Percentiles rank a stretch among this genome's conserved stretches.
Evolutionary conservation across 1,139 yeast genomes (phyloP).

Genomic region (Blastobotrys raffinosifermentans): DNA sequence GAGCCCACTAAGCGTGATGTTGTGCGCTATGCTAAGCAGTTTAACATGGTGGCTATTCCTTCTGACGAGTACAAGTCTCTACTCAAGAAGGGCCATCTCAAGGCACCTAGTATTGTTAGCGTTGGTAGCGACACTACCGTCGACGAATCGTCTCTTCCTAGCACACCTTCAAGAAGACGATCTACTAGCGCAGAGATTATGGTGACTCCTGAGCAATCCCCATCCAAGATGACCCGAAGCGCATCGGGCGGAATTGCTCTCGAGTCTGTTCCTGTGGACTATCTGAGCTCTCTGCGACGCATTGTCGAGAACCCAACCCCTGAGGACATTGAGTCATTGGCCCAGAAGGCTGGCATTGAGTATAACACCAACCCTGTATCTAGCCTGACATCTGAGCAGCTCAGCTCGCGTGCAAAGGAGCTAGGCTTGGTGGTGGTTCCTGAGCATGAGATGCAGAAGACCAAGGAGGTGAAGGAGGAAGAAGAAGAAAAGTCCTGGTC

Average conservation of each 20-base stretch:
- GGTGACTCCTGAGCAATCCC: neutral
- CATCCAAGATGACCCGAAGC: slow-evolving; percentile 1
- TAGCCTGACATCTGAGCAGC: slow-evolving; percentile 16
- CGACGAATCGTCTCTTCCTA: slow-evolving; percentile 11
- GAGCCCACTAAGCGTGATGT: slow-evolving; percentile 35
- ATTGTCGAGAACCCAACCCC: slow-evolving; percentile 32
- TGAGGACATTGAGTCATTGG: slow-evolving; percentile 28
- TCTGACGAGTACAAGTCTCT: slow-evolving; percentile 32
- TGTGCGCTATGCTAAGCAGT: slow-evolving; percentile 34
- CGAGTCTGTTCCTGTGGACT: slow-evolving; percentile 32
- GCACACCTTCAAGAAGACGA: slow-evolving; percentile 1
- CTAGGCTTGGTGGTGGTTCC: slow-evolving; percentile 30
- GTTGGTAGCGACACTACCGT: slow-evolving; percentile 15
- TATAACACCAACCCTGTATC: slow-evolving; percentile 6
- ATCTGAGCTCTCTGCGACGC: slow-evolving; percentile 29
- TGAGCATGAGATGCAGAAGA: slow-evolving; percentile 12
- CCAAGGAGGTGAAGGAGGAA: slow-evolving; percentile 5
- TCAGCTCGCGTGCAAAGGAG: slow-evolving; percentile 21
- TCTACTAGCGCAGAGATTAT: neutral
- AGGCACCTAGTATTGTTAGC: slow-evolving; percentile 12
- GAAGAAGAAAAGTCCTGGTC: slow-evolving; percentile 6
- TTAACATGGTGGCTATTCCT: slow-evolving; percentile 37
- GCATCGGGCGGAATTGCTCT: slow-evolving; percentile 18
- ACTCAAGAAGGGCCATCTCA: slow-evolving; percentile 19
- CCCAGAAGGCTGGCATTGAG: slow-evolving; percentile 26